Evolutionary conservation across 495 filamentous ascomycete genomes (phyloP).

Genomic region (Podospora tetraspora): DNA sequence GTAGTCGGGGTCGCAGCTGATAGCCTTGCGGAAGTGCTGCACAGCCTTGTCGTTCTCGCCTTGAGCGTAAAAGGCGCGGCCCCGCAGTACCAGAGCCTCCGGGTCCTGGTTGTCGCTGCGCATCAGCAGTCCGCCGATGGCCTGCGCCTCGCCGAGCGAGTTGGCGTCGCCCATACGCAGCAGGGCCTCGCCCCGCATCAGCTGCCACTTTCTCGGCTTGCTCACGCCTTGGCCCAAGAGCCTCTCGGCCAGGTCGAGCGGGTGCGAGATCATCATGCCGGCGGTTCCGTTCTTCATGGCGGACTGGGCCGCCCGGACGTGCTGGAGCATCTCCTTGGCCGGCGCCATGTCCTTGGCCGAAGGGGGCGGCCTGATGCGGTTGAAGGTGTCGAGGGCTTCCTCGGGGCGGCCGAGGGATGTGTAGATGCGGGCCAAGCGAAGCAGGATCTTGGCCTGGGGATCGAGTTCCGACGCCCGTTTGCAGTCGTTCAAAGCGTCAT

Average conservation of each 20-base stretch:
- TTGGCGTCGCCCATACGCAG: constrained; percentile 89
- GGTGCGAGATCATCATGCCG: constrained; percentile 87
- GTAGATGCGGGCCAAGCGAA: constrained; percentile 83
- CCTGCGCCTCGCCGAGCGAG: constrained; percentile 83
- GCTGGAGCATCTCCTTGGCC: constrained; percentile 75
- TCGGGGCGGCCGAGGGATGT: constrained; percentile 77
- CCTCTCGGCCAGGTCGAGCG: constrained; percentile 81
- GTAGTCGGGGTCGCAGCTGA: constrained; percentile 88
- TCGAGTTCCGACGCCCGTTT: constrained; percentile 74
- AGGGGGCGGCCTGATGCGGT: constrained; percentile 65
- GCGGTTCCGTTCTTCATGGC: constrained; percentile 63
- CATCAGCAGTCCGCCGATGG: constrained; percentile 80
- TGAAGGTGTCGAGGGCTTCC: constrained; percentile 77
- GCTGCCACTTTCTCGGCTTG: constrained; percentile 84
- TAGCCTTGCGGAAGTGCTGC: constrained; percentile 85
- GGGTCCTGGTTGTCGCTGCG: constrained; percentile 84
- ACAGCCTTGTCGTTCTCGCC: constrained; percentile 94
- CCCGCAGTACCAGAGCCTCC: constrained; percentile 85
- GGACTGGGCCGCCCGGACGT: constrained; percentile 75
- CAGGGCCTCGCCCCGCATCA: constrained; percentile 91
- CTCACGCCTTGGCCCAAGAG: constrained; percentile 65
- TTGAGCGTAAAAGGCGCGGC: constrained; percentile 78
- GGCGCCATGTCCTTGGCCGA: constrained; percentile 75
- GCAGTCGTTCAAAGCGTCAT: constrained; percentile 79
- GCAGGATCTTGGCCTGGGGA: constrained; percentile 76